These are phyloP conservation scores for Allium fistulosum DNA, from an alignment of 106 monocot genomes.

Conservation along the genomic window DNA sequence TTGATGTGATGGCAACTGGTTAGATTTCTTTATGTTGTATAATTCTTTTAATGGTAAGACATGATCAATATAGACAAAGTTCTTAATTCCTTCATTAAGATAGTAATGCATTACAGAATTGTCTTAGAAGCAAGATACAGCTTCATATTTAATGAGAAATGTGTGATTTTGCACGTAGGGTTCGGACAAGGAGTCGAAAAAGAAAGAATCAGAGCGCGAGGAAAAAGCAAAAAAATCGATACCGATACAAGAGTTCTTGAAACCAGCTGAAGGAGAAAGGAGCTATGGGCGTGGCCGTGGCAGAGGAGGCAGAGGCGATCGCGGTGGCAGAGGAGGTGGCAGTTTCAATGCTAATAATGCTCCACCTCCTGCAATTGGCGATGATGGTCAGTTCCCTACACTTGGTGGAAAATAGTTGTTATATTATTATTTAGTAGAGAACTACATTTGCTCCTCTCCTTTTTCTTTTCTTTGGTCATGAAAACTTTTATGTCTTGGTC, in stretches of 20 bases:
- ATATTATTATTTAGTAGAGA: no score
- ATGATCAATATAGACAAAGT: no score
- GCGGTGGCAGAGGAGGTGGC: conserved; percentile 20
- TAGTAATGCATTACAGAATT: no score
- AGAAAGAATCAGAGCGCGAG: conserved; percentile 37
- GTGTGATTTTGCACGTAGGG: conserved; percentile 23
- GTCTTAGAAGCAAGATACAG: no score
- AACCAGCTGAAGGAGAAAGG: conserved; percentile 70
- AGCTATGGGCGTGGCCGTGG: conserved; percentile 43
- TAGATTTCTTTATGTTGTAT: no score
- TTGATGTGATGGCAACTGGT: no score
- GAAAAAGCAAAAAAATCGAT: conserved; percentile 60
- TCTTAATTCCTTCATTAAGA: no score
- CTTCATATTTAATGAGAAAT: no score
- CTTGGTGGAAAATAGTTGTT: conserved; percentile 43
- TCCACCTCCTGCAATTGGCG: conserved; percentile 42
- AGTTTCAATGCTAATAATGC: conserved; percentile 17
- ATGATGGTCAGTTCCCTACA: conserved; percentile 42
- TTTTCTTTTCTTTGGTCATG: no score
- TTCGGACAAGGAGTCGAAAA: conserved; percentile 66
- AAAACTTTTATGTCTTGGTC: no score
- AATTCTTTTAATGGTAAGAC: no score
- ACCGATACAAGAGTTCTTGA: conserved; percentile 41
- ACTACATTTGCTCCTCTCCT: no score
- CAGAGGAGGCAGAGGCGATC: conserved; percentile 49